Conservation (phyloP, 805 yeast species). For the Peterozyma xylosa region DNA sequence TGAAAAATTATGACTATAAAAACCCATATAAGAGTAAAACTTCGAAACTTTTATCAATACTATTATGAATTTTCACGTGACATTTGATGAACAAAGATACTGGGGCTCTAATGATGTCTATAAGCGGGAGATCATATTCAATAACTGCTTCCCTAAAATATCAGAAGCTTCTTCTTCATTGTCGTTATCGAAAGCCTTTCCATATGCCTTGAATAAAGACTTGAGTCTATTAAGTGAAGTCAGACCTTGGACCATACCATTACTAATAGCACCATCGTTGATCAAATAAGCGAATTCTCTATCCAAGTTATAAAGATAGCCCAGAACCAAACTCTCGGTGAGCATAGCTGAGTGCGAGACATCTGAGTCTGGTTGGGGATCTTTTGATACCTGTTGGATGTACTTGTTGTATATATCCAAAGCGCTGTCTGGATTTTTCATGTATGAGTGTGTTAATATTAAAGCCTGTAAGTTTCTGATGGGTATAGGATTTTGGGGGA, state of each 20-base stretch:
- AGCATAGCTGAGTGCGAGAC: constrained; percentile 4
- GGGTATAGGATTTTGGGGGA: constrained; percentile 20
- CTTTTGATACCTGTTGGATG: constrained; percentile 12
- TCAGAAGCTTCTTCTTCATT: constrained; percentile 7
- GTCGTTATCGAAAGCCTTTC: constrained; percentile 16
- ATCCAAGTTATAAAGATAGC: constrained; percentile 17
- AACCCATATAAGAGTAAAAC: not conserved
- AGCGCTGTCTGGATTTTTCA: constrained; percentile 20
- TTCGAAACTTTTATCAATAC: no score
- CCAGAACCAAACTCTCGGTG: constrained; percentile 19
- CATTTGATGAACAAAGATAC: not conserved
- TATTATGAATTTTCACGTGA: constrained; percentile 4
- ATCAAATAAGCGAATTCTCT: constrained; percentile 24
- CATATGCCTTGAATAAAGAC: constrained; percentile 21
- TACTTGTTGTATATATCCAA: constrained; percentile 23
- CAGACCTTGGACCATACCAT: constrained; percentile 15
- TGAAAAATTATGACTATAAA: constrained; percentile 1
- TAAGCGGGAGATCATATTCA: not conserved
- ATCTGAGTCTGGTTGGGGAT: not conserved
- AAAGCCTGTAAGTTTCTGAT: constrained; percentile 17
- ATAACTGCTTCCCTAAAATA: constrained; percentile 6
- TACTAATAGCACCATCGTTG: constrained; percentile 19
- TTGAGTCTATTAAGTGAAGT: constrained; percentile 14
- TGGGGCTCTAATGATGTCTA: not conserved
- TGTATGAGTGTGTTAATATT: constrained; percentile 19